phyloP scores from a whole-genome alignment of 2,329 filamentous ascomycete species.

The Trichoderma asperellum region DNA sequence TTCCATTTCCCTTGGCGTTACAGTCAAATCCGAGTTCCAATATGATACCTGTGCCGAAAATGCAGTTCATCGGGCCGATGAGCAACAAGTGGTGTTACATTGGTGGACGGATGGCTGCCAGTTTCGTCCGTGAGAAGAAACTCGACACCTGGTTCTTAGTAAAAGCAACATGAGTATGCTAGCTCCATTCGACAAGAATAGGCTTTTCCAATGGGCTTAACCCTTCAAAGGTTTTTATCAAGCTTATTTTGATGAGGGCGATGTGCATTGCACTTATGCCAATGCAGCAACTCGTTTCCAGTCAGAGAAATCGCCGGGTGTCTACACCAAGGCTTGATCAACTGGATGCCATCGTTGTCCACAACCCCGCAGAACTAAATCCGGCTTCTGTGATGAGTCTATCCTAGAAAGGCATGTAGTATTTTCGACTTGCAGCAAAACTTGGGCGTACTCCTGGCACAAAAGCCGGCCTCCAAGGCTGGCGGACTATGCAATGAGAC shows the following conservation, averaged over 20 bases:
- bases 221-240: background rate
- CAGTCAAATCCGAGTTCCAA: background rate
- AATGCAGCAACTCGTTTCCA: slow-evolving; percentile 4
- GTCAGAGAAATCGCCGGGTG: slow-evolving; percentile 8
- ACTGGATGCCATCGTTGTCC: background rate
- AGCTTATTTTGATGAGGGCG: background rate
- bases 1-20: background rate
- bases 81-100: slow-evolving; percentile 2
- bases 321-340: background rate
- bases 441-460: background rate
- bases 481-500: background rate
- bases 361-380: slow-evolving; percentile 15
- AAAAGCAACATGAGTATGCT: background rate
- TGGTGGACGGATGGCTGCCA: background rate
- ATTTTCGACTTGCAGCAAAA: slow-evolving; percentile 5
- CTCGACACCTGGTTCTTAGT: background rate
- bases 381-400: background rate
- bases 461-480: background rate
- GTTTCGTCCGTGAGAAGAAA: background rate
- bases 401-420: slow-evolving; percentile 21
- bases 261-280: background rate
- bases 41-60: background rate
- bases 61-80: slow-evolving; percentile 17
- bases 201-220: background rate
- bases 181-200: background rate